Base-by-base conservation (phyloP, 495 filamentous ascomycete genomes). In the Thozetella sp. region DNA sequence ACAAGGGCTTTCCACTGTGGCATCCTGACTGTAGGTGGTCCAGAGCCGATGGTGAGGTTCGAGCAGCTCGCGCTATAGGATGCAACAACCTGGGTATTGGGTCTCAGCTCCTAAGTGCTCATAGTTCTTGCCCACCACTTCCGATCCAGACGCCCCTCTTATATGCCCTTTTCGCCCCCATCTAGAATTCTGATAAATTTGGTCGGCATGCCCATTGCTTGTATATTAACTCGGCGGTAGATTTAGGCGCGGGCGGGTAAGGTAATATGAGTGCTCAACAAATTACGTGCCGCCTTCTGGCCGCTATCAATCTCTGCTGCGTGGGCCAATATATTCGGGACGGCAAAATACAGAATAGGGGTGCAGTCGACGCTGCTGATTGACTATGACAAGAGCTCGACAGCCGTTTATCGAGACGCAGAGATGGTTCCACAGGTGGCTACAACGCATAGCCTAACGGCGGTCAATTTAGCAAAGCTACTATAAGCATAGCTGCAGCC, bases 121-220 rank as follows among this genome's bases (percentile, higher is more conserved):
- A 3, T 54, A 25, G 2, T 40, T 27, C 15, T 27, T 25, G 22
- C 22, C 25, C 22, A 15, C 57, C 57, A 19, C 50, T 51, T 23
- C 43, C 17, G 20, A 25, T 13, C 24, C 23, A 20, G 22, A 24
- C 52, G 52, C 23, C 30, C 56, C 25, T 46, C 34, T 59, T 58
- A 45, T 52, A 52, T 53, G 56, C 23, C 23, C 15, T 52, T 40
- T 30, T 20, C 37, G 25, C 46, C 25, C 20, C 56, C 37, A 30
- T 58, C 26, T 54, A 10, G 57, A 59, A 54, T 54, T 19, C 51
- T 53, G 57, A 53, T 59, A 59, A 45, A 53, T 19, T 53, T 54
- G 57, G 48, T 37, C 27, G 37, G 51, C 40, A 59, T 54, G 46
- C 26, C 23, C 22, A 54, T 54, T 59, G 3, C 20, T 17, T 54